Percentiles rank a stretch among this genome's conserved stretches.
phyloP scores from a whole-genome alignment of 495 filamentous ascomycete species.

The Talaromyces wortmannii region DNA sequence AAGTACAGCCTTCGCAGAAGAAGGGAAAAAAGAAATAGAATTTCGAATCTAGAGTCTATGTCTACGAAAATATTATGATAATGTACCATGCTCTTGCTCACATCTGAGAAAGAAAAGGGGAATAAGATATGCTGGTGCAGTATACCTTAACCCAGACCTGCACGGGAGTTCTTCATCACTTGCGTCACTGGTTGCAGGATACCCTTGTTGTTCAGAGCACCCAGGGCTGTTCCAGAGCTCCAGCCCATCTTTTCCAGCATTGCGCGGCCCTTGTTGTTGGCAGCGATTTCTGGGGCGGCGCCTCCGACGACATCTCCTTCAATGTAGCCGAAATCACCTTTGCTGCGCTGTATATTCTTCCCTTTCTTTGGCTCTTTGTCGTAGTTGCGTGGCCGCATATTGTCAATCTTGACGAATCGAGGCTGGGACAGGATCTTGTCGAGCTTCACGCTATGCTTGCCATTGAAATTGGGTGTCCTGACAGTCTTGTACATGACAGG shows the following conservation, averaged over 20 bases:
- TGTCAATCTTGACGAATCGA: conserved; percentile 2
- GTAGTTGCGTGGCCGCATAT: not conserved
- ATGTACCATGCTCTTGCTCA: not conserved
- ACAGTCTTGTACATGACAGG: conserved; percentile 71
- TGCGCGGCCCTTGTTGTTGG: conserved; percentile 73
- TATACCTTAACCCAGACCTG: conserved; percentile 67
- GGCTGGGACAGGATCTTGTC: conserved; percentile 23
- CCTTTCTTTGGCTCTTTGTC: conserved; percentile 7
- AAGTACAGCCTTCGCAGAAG: conserved; percentile 10
- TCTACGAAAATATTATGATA: not conserved
- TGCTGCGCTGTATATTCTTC: conserved; percentile 27
- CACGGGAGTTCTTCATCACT: conserved; percentile 77
- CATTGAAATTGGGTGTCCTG: conserved; percentile 47
- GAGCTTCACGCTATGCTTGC: conserved; percentile 29
- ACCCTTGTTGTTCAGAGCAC: conserved; percentile 76
- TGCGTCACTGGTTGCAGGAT: conserved; percentile 82
- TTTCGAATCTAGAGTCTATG: not conserved
- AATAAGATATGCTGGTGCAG: not conserved
- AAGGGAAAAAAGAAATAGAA: conserved; percentile 25
- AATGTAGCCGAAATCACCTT: conserved; percentile 50
- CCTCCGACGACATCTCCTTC: conserved; percentile 91
- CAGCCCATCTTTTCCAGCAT: conserved; percentile 99
- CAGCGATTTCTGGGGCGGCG: conserved; percentile 74
- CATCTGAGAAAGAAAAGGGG: not conserved
- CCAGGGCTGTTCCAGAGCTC: conserved; percentile 81